These are phyloP conservation scores for Cytospora leucostoma DNA, from an alignment of 2,329 filamentous ascomycete genomes.

Conservation along the genomic window DNA sequence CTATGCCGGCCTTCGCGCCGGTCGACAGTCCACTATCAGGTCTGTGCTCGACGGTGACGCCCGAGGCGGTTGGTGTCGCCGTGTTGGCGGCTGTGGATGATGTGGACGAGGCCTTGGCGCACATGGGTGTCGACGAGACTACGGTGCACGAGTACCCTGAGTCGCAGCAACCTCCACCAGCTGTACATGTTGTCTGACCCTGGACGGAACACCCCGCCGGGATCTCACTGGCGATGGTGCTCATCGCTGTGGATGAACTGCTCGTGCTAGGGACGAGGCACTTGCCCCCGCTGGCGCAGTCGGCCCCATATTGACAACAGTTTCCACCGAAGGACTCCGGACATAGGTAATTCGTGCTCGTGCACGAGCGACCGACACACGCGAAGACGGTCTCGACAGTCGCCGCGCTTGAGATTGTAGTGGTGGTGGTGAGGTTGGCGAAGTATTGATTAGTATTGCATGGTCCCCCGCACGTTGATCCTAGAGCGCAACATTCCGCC, in stretches of 20 bases:
- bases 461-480: constrained; percentile 34
- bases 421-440: constrained; percentile 35
- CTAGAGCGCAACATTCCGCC: constrained; percentile 38
- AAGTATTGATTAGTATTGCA: constrained; percentile 37
- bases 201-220: constrained; percentile 46
- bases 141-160: constrained; percentile 46
- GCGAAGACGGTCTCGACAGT: constrained; percentile 8
- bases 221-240: constrained; percentile 37
- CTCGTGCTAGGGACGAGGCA: constrained; percentile 39
- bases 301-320: constrained; percentile 41
- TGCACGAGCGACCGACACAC: constrained; percentile 40
- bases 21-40: constrained; percentile 40
- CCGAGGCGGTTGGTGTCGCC: constrained; percentile 36
- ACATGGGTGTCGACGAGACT: constrained; percentile 41
- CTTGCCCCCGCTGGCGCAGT: constrained; percentile 41
- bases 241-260: constrained; percentile 29
- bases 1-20: constrained; percentile 60
- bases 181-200: constrained; percentile 46
- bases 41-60: constrained; percentile 28
- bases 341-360: constrained; percentile 37
- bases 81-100: constrained; percentile 36
- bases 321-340: constrained; percentile 35
- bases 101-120: constrained; percentile 38
- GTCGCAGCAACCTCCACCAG: constrained; percentile 53
- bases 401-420: constrained; percentile 32